A percentile compares a stretch with the other conserved stretches of the same genome.
Conservation (phyloP, 1,284 basidiomycete genomes). For the Flammula alnicola region DNA sequence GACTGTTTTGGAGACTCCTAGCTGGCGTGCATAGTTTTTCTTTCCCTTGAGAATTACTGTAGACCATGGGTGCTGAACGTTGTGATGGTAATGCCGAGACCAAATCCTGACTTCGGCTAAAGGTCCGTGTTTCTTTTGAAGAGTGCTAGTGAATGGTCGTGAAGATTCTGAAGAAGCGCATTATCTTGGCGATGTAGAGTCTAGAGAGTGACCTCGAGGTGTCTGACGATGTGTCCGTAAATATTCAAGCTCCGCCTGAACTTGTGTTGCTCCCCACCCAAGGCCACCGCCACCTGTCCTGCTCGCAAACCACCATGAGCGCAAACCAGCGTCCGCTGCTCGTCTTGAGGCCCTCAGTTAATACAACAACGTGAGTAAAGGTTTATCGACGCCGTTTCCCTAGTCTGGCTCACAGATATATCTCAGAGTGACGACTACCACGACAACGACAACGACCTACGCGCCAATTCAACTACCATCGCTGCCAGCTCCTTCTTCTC, state of each 20-base stretch:
- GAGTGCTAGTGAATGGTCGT: not conserved
- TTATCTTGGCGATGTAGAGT: not conserved
- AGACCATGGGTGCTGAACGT: not conserved
- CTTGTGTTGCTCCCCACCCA: slow-evolving; percentile 6
- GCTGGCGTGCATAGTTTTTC: no score
- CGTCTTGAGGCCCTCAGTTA: slow-evolving; percentile 74
- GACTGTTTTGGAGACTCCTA: no score
- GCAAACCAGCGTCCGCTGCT: slow-evolving; percentile 63
- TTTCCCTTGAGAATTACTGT: no score
- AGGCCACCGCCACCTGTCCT: slow-evolving; percentile 16
- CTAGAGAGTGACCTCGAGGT: slow-evolving; percentile 1
- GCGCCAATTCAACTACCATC: slow-evolving; percentile 79
- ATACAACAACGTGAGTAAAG: slow-evolving; percentile 78
- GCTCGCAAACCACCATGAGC: slow-evolving; percentile 48
- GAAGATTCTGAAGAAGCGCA: no score
- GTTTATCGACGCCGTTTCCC: slow-evolving; percentile 7
- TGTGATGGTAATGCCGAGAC: not conserved
- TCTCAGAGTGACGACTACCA: slow-evolving; percentile 81
- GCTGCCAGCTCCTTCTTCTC: slow-evolving; percentile 66
- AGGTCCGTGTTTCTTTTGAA: not conserved
- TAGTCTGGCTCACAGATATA: slow-evolving; percentile 25
- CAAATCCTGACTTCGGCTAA: not conserved
- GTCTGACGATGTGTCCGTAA: no score
- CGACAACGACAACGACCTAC: slow-evolving; percentile 83
- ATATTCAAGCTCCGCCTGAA: slow-evolving; percentile 20